Percentiles rank a stretch among this genome's conserved stretches.
phyloP scores from a whole-genome alignment of 345 rosid genomes.

The Triadica sebifera region DNA sequence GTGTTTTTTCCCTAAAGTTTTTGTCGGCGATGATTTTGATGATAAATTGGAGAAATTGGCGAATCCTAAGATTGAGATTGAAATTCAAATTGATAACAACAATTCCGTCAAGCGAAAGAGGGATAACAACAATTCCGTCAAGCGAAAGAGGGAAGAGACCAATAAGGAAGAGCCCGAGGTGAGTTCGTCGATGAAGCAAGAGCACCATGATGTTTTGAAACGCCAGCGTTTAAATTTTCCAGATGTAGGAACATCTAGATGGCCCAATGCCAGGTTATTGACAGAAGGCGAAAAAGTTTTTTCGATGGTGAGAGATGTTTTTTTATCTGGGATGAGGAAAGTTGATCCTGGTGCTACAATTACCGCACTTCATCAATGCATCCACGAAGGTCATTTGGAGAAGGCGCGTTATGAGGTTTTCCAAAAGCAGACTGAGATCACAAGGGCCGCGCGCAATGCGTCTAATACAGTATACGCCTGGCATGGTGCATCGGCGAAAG shows the following conservation, averaged over 20 bases:
- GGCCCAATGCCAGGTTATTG: slow-evolving; percentile 32
- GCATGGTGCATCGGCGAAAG: slow-evolving; percentile 38
- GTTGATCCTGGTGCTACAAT: slow-evolving; percentile 21
- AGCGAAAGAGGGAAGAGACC: slow-evolving; percentile 29
- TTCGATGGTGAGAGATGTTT: slow-evolving; percentile 23
- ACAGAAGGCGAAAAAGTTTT: slow-evolving; percentile 22
- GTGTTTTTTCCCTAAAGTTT: slow-evolving; percentile 38
- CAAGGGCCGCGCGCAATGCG: slow-evolving; percentile 27
- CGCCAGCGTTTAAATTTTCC: slow-evolving; percentile 17
- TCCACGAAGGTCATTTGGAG: slow-evolving; percentile 16
- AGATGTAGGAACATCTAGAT: slow-evolving; percentile 10
- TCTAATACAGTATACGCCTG: slow-evolving; percentile 41
- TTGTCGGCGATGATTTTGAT: slow-evolving; percentile 17
- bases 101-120: slow-evolving; percentile 29
- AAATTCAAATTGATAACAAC: slow-evolving; percentile 7
- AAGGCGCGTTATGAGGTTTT: slow-evolving; percentile 39
- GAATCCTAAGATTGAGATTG: slow-evolving; percentile 21
- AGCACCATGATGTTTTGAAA: slow-evolving; percentile 15
- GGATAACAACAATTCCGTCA: slow-evolving; percentile 17
- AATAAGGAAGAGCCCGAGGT: slow-evolving; percentile 32
- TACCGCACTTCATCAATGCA: slow-evolving; percentile 39
- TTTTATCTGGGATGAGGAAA: slow-evolving; percentile 30
- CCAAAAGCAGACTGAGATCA: slow-evolving; percentile 29
- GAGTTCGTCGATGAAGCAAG: slow-evolving; percentile 24
- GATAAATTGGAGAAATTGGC: background rate